Base-by-base conservation (phyloP, 176 grass and related monocot species). In the Zizania latifolia region DNA sequence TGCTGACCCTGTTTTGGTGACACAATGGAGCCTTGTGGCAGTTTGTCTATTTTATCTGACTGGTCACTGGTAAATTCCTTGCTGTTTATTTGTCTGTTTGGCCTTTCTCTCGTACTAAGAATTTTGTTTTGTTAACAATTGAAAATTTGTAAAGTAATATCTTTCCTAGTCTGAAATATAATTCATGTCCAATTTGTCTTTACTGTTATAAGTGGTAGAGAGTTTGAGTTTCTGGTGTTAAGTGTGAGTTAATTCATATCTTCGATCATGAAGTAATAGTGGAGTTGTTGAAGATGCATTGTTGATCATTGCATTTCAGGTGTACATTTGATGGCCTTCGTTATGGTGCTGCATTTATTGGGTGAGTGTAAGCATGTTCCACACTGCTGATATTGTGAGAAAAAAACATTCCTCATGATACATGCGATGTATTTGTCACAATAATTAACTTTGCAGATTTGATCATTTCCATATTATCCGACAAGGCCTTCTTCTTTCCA, bases 281-380 rank as follows among this genome's bases (percentile, higher is more conserved):
- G 41, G n/a, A 34, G 8, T 75, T 45, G 7, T 35, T 71, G 59
- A 75, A 78, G 64, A 33, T 86, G 6, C 17, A 21, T 62, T 60
- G 29, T 37, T 77, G 51, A 67, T 85, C 74, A 81, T 9, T 45
- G 81, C 65, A 58, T 77, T 85, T 60, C 62, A 98, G 94, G 94
- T 98, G 94, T 76, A 89, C 91, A 19, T 98, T 98, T 86, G 94
- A 98, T 76, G 94, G 94, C 63, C 86, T 98, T 15, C 88, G 94
- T 38, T 93, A 98, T 86, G 81, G 94, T 76, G 91, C 94, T 78
- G 94, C 94, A 81, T 97, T 97, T 75, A 89, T 97, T 12, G 94
- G 94, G 94, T 89, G 70, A 86, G 67, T 84, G 38, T 68, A 75
- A 71, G 72, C 14, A 59, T 81, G 35, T 79, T 79, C n/a, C 32